Conservation (phyloP, 768 basidiomycete species). For the Strobilomyces confusus region DNA sequence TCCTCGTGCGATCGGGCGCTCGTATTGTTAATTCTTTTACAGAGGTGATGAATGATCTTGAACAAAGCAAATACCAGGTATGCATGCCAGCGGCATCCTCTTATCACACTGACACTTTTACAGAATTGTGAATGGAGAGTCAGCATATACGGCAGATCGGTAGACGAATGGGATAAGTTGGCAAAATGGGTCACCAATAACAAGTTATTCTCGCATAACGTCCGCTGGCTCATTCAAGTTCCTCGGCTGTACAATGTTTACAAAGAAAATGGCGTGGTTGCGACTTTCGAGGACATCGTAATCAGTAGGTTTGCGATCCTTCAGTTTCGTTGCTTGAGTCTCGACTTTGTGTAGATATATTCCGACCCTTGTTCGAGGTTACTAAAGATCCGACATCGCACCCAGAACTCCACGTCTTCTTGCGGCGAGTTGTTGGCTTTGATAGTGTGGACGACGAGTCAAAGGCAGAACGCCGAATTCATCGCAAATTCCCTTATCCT, state of each 20-base stretch:
- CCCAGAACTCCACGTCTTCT: slow-evolving; percentile 91
- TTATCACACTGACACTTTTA: background rate
- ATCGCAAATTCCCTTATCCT: slow-evolving; percentile 93
- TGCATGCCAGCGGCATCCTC: background rate
- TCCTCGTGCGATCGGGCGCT: background rate
- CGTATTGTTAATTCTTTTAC: slow-evolving; percentile 1
- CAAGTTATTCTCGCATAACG: slow-evolving; percentile 93
- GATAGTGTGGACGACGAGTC: slow-evolving; percentile 99
- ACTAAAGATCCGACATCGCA: slow-evolving; percentile 87
- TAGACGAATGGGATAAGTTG: slow-evolving; percentile 94
- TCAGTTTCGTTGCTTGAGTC: background rate
- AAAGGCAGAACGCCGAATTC: slow-evolving; percentile 85
- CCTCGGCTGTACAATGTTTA: slow-evolving; percentile 95
- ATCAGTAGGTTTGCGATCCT: slow-evolving; percentile 55
- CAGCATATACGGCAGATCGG: slow-evolving; percentile 85
- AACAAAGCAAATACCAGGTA: slow-evolving; percentile 98
- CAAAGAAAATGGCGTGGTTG: slow-evolving; percentile 78
- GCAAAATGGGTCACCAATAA: slow-evolving; percentile 95
- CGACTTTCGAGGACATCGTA: slow-evolving; percentile 90
- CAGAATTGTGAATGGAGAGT: slow-evolving; percentile 97
- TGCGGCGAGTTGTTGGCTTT: slow-evolving; percentile 94
- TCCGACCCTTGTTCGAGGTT: slow-evolving; percentile 91
- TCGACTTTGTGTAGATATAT: slow-evolving; percentile 61
- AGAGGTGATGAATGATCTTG: slow-evolving; percentile 98
- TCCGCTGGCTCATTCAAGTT: slow-evolving; percentile 95